Conservation (phyloP, 2,329 filamentous ascomycete species). For the Neonectria neomacrospora region DNA sequence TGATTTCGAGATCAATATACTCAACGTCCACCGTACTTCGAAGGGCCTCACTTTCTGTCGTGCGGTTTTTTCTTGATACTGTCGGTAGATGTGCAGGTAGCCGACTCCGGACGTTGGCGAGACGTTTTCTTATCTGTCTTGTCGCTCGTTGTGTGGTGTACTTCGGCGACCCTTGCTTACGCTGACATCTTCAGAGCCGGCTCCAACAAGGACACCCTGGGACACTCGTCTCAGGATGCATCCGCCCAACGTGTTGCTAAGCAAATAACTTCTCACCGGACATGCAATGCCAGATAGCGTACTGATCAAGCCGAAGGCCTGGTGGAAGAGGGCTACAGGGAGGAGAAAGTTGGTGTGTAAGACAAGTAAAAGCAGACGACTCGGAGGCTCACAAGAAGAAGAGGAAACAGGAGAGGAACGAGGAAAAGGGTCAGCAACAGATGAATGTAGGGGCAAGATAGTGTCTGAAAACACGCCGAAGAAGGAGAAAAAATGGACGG, state of each 20-base stretch:
- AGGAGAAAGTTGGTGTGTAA: neutral
- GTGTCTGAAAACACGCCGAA: neutral
- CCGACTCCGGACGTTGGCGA: neutral
- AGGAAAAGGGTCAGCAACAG: neutral
- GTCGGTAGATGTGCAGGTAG: neutral
- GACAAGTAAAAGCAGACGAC: neutral
- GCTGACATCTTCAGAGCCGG: neutral
- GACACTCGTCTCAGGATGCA: slow-evolving; percentile 2
- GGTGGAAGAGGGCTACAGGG: neutral
- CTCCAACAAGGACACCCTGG: slow-evolving; percentile 1
- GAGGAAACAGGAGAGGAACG: neutral
- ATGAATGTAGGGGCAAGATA: neutral
- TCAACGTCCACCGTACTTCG: slow-evolving; percentile 15
- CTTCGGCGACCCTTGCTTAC: neutral
- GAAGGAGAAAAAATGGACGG: neutral
- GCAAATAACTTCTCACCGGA: neutral
- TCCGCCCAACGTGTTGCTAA: neutral
- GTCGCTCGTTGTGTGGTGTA: neutral
- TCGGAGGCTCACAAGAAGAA: neutral
- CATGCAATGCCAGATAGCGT: neutral
- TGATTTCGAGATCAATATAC: slow-evolving; percentile 31
- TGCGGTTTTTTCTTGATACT: neutral
- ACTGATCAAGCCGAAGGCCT: neutral
- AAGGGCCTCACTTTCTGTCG: neutral
- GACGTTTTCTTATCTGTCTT: neutral